Base-by-base conservation (phyloP, 495 filamentous ascomycete genomes). In the Chaetomidium leptoderma region DNA sequence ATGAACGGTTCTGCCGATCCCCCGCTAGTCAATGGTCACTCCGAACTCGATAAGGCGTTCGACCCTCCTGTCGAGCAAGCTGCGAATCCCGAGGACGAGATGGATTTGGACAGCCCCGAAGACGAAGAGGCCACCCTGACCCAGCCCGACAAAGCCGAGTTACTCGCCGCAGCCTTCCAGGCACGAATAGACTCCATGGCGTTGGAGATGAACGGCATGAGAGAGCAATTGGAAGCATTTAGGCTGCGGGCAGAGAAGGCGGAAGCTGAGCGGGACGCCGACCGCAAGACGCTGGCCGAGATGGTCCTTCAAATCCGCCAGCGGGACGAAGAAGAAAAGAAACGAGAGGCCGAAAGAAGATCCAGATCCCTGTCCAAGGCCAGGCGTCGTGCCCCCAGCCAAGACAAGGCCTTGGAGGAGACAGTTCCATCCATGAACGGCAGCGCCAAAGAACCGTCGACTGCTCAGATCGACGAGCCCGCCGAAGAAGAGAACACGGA, bases 251-350 rank as follows among this genome's bases (percentile, higher is more conserved):
- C 91, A 2, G 86, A 95, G 69, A 82, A 74, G 46, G 91, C 92
- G 4, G 91, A 96, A 66, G 76, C 78, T 19, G 90, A 96, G 60
- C 79, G 81, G 26, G 78, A 81, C 55, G 74, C 78, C 36, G 79
- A 83, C 47, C 83, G 85, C 50, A 85, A 86, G 66, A 88, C 86
- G 1, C 73, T 98, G 23, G 85, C 86, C 0, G 90, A 96, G 67
- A 92, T 97, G 91, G 86, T 97, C 16, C 83, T 89, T 63, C 86
- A 86, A 29, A 84, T 95, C 43, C 82, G 89, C 45, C 77, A 77
- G 60, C 86, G 85, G 55, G 85, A 90, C 33, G 81, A 83, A 53
- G 69, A 73, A 29, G 68, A 68, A 7, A 70, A 66, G 36, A 61
- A 64, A 45, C 69, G 62, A 23, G 66, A 54, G 4, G 61, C 66